Base-by-base conservation (phyloP, 2,329 filamentous ascomycete species). In the Esteya vermicola region DNA sequence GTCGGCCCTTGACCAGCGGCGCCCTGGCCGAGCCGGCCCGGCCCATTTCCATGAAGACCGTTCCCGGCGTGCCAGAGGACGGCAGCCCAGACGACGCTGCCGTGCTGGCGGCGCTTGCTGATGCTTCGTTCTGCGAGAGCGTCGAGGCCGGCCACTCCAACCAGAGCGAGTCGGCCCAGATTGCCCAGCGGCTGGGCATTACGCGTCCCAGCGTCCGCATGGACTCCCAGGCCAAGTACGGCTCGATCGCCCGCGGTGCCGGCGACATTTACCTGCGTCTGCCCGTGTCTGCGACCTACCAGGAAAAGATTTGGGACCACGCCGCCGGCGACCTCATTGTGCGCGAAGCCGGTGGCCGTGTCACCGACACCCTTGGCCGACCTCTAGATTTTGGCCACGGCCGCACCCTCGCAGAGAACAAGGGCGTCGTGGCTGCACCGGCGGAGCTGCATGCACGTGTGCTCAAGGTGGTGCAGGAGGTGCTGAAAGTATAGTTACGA, bases 221-320 rank as follows among this genome's bases (percentile, higher is more conserved):
- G 81, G 91, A 98, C 64, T 93, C 85, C 39, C 91, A 98, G 63
- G 89, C 91, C 51, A 98, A 98, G 63, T 98, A 98, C 62, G 89
- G 81, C 46, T 91, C 84, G 27, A 93, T 98, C 56, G 91, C 91
- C 27, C 73, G 91, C 47, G 91, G 91, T 34, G 86, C 88, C 6
- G 91, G 88, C 37, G 91, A 98, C 55, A 79, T 98, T 48, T 98
- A 98, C 63, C 72, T 98, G 43, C 75, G 93, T 40, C 65, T 98
- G 43, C 91, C 91, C 4, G 81, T 85, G 6, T 58, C 55, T 44
- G 82, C 75, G 57, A 79, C 81, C 40, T 98, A 98, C 64, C 78
- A 93, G 58, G 91, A 98, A 70, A 98, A 98, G 75, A 98, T 98
- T 50, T 98, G 91, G 91, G 91, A 98, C 57, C 91, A 98, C 59